phyloP scores from a whole-genome alignment of 306 rosid genomes.

The Inga leiocalycina region DNA sequence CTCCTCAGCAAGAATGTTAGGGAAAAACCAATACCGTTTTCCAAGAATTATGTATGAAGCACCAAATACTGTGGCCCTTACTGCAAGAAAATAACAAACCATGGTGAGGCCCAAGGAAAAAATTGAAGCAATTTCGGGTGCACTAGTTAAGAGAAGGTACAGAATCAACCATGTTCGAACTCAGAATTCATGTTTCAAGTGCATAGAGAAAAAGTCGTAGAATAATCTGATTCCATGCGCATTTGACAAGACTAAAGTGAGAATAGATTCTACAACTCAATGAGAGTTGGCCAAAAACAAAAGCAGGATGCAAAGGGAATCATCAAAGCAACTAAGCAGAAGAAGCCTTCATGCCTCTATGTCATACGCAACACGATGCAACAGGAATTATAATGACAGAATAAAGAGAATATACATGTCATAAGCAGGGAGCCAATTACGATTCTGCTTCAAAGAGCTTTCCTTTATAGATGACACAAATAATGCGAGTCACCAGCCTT shows the following conservation, averaged over 20 bases:
- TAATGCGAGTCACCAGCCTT: neutral
- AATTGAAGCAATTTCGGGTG: neutral
- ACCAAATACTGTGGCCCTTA: constrained; percentile 64
- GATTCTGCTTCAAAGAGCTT: neutral
- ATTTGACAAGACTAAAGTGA: neutral
- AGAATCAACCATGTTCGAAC: neutral
- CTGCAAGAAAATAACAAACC: constrained; percentile 44
- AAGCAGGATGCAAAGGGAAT: neutral
- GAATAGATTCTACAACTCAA: neutral
- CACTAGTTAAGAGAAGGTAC: neutral
- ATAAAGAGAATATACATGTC: neutral
- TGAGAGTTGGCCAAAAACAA: neutral
- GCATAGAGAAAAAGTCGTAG: neutral
- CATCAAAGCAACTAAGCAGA: neutral
- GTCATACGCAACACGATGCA: neutral
- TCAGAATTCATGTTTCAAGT: neutral
- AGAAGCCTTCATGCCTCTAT: neutral
- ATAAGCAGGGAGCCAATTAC: neutral
- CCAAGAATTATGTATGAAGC: constrained; percentile 57
- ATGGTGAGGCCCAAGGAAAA: neutral
- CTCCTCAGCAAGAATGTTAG: constrained; percentile 76
- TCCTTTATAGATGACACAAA: neutral
- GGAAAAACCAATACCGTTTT: constrained; percentile 72
- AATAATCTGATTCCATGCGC: neutral
- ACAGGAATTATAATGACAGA: neutral